Base-by-base conservation (phyloP, 2,329 filamentous ascomycete species). In the Sphaerostilbella broomeana region DNA sequence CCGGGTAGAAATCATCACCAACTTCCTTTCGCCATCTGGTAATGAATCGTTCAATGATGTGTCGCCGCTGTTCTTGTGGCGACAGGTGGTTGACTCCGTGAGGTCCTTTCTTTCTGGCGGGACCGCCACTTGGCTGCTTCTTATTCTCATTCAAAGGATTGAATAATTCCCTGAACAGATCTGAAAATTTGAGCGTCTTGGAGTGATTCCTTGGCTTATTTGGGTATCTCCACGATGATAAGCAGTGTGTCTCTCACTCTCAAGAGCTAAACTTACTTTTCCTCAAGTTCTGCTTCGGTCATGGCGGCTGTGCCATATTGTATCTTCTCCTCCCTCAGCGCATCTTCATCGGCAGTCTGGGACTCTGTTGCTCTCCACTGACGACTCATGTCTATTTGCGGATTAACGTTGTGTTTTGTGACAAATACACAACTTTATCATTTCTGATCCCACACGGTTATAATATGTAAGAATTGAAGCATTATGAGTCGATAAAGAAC, bases 1-100 rank as follows among this genome's bases (percentile, higher is more conserved):
- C 90, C 0, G 92, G 92, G 56, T 92, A 97, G 52, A 98, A 86
- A 60, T 98, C 92, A 51, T 86, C 69, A 18, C 92, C 92, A 16
- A 95, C 89, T 45, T 95, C 81, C 40, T 79, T 78, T 26, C 89
- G 78, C 92, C 92, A 98, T 58, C 79, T 75, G 11, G 76, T 74
- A 50, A 98, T 86, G 65, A 95, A 98, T 6, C 82, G 73, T 40
- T 89, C 78, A 47, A 98, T 87, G 49, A 95, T 84, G 51, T 80
- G 77, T 1, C 84, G 77, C 25, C 87, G 79, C 46, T 84, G 75
- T 58, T 95, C 88, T 49, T 90, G 79, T 0, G 86, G 81, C 4
- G 79, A 81, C 7, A 78, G 67, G 38, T 74, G 77, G 5, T 63
- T 67, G 7, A 67, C 62, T 7, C 79, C 77, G 48, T 78, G 68